These are phyloP conservation scores for Candida tropicalis DNA, from an alignment of 1,139 yeast species.

Conservation along the genomic window DNA sequence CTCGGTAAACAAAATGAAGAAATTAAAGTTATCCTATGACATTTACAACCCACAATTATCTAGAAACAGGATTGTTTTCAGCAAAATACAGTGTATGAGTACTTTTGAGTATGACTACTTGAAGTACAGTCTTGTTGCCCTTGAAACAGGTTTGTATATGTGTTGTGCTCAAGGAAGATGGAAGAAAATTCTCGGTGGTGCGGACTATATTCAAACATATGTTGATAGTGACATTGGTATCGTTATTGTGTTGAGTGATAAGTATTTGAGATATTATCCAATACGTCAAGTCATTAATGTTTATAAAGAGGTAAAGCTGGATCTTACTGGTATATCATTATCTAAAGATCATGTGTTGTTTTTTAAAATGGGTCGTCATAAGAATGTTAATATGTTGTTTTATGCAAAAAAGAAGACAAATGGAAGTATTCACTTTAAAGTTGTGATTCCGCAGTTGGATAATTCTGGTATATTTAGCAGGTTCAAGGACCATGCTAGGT, in stretches of 20 bases:
- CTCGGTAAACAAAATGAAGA: slow-evolving; percentile 23
- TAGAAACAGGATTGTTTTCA: slow-evolving; percentile 28
- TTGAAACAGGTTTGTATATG: slow-evolving; percentile 46
- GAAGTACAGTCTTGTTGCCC: slow-evolving; percentile 36
- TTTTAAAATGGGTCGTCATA: slow-evolving; percentile 64
- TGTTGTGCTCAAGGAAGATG: slow-evolving; percentile 56
- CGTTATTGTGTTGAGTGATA: slow-evolving; percentile 61
- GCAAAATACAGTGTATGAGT: slow-evolving; percentile 31
- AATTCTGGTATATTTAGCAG: slow-evolving; percentile 52
- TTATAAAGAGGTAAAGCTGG: slow-evolving; percentile 36
- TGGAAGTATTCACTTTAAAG: slow-evolving; percentile 53
- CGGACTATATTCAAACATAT: slow-evolving; percentile 61
- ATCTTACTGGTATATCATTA: slow-evolving; percentile 35
- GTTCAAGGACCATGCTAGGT: slow-evolving; percentile 51
- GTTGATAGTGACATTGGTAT: slow-evolving; percentile 61
- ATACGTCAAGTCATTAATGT: slow-evolving; percentile 48
- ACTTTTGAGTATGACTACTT: slow-evolving; percentile 29
- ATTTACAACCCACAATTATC: slow-evolving; percentile 27
- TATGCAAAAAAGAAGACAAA: slow-evolving; percentile 53
- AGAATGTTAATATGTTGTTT: slow-evolving; percentile 60
- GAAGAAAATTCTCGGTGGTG: slow-evolving; percentile 59
- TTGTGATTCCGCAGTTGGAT: slow-evolving; percentile 52
- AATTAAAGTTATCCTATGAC: slow-evolving; percentile 31
- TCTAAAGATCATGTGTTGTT: slow-evolving; percentile 46
- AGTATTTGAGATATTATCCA: slow-evolving; percentile 61